Conservation (phyloP, 139 green algal species). For the Coelastrella sp. region DNA sequence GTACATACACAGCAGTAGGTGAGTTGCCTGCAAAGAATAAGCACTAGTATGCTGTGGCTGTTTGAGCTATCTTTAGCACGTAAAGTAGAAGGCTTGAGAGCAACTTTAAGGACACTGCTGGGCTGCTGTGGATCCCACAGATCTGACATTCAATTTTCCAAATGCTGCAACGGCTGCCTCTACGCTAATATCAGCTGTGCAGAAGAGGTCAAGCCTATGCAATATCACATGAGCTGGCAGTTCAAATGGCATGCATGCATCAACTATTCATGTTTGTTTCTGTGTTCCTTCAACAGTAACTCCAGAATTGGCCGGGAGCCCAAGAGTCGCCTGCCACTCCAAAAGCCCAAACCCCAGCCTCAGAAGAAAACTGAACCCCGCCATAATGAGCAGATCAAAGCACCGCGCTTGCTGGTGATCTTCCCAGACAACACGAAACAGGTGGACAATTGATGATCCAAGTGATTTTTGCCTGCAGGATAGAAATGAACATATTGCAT, state of each 20-base stretch:
- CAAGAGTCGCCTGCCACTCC: background rate
- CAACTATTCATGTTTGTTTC: background rate
- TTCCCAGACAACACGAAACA: slow-evolving; percentile 24
- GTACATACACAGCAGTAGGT: background rate
- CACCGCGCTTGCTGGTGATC: background rate
- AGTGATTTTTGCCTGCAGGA: background rate
- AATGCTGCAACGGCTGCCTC: no score
- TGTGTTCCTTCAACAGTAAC: background rate
- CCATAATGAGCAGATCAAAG: slow-evolving; percentile 19
- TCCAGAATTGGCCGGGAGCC: background rate
- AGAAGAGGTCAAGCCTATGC: background rate
- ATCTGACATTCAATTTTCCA: no score
- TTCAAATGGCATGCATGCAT: background rate
- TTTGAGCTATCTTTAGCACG: background rate
- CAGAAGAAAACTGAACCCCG: background rate
- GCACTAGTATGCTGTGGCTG: background rate
- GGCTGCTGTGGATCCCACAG: no score
- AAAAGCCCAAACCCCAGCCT: background rate
- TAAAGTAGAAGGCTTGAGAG: no score
- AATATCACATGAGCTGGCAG: background rate
- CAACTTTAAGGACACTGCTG: no score
- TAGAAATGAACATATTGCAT: background rate
- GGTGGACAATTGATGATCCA: background rate
- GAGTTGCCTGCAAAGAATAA: background rate
- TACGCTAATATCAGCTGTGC: no score